phyloP scores from a whole-genome alignment of 2,329 filamentous ascomycete species.

The Colletotrichum siamense region DNA sequence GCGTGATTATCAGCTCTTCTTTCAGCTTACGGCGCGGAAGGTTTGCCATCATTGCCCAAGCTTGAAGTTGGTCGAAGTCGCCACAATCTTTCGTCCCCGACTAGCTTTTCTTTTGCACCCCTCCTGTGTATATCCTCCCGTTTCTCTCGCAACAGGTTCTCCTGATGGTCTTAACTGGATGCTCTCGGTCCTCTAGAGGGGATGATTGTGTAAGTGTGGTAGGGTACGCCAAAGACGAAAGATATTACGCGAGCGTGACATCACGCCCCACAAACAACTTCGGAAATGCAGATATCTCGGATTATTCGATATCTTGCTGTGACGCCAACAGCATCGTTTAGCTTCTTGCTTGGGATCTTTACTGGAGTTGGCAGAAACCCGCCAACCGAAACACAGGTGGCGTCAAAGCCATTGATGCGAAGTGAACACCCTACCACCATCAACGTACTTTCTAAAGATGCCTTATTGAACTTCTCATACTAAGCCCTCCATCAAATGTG shows the following conservation, averaged over 20 bases:
- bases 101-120: not conserved
- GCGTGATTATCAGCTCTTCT: not conserved
- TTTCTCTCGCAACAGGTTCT: not conserved
- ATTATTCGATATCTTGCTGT: not conserved
- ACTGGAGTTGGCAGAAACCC: not conserved
- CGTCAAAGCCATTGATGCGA: not conserved
- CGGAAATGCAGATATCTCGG: not conserved
- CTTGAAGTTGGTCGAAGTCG: not conserved
- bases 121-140: rapidly evolving
- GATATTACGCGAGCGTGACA: not conserved
- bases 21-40: not conserved
- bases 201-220: not conserved
- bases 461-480: not conserved
- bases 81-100: not conserved
- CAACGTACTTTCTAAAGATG: not conserved
- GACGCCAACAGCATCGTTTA: not conserved
- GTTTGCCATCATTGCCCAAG: not conserved
- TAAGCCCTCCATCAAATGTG: not conserved
- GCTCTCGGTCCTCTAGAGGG: not conserved
- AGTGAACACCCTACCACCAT: not conserved
- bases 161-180: not conserved
- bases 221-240: not conserved
- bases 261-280: not conserved
- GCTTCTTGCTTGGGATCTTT: not conserved
- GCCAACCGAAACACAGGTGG: not conserved